Evolutionary conservation across 2,329 filamentous ascomycete genomes (phyloP), one percentile per base, ranked within the genome.

Genomic region (Apiospora arundinis): DNA sequence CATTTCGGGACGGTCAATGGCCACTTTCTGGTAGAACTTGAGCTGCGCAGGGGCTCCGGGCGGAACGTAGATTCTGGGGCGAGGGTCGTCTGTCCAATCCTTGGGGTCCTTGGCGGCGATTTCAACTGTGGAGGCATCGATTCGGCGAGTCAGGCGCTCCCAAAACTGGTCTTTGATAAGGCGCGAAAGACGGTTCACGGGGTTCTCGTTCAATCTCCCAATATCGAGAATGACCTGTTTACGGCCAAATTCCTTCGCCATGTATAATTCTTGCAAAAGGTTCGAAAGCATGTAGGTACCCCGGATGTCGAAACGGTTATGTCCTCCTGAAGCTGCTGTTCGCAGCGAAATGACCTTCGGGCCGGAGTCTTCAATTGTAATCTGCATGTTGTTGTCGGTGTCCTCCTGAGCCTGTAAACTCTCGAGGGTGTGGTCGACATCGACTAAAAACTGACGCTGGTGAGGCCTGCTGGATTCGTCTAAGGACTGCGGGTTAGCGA

Each of bases 221-320:
- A 98, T 95, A 78, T 98, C 95, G 63, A 99, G 89, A 70, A 98
- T 90, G 77, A 98, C 95, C 79, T 94, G 92, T 82, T 95, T 94
- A 73, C 94, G 92, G 72, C 94, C 95, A 79, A 94, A 95, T 80
- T 97, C 93, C 85, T 97, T 92, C 74, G 96, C 96, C 75, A 98
- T 88, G 1, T 93, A 96, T 75, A 99, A 89, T 83, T 99, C 96
- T 83, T 99, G 96, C 52, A 98, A 87, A 65, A 98, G 90, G 81
- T 98, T 99, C 74, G 95, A 97, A 72, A 99, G 89, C 92, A 97
- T 97, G 82, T 99, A 99, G 44, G 94, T 98, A 77, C 96, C 96
- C 75, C 95, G 93, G 73, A 99, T 90, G 80, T 98, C 95, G 81
- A 95, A 95, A 74, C 91, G 91, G 78, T 95, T 95, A 84, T 93